Evolutionary conservation across 495 filamentous ascomycete species (phyloP).

Genomic region (Aspergillus funiculosus): DNA sequence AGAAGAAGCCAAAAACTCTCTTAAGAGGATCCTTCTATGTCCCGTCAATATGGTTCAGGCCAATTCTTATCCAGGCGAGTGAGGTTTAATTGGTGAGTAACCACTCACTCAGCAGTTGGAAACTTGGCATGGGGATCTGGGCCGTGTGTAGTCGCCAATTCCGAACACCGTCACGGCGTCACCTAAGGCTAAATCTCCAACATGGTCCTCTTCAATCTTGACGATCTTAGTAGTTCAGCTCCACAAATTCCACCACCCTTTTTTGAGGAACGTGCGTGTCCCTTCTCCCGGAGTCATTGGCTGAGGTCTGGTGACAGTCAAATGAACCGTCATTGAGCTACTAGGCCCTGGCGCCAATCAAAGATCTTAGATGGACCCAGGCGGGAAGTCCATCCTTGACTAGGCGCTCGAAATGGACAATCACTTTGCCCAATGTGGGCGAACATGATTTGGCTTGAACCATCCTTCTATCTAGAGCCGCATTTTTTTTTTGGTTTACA

Average conservation of each 20-base stretch:
- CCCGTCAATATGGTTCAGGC: constrained; percentile 21
- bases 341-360: constrained; percentile 16
- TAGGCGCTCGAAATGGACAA: constrained; percentile 14
- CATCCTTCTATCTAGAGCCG: constrained; percentile 17
- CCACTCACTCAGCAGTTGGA: no score
- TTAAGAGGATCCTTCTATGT: constrained; percentile 12
- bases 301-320: constrained; percentile 8
- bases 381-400: constrained; percentile 16
- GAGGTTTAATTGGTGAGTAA: no score
- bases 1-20: background rate
- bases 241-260: constrained; percentile 12
- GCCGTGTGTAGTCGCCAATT: constrained; percentile 7
- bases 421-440: constrained; percentile 10
- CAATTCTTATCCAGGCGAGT: constrained; percentile 9
- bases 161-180: constrained; percentile 14
- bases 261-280: constrained; percentile 19
- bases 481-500: constrained; percentile 5
- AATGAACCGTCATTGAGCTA: constrained; percentile 20
- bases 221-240: constrained; percentile 23
- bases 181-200: constrained; percentile 12
- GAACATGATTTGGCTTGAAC: constrained; percentile 11
- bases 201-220: constrained; percentile 21
- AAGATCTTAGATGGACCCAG: constrained; percentile 9
- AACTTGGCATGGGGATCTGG: constrained; percentile 10
- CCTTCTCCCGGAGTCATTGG: constrained; percentile 14